Conservation (phyloP, 768 basidiomycete species). For the Gymnopilus junonius region DNA sequence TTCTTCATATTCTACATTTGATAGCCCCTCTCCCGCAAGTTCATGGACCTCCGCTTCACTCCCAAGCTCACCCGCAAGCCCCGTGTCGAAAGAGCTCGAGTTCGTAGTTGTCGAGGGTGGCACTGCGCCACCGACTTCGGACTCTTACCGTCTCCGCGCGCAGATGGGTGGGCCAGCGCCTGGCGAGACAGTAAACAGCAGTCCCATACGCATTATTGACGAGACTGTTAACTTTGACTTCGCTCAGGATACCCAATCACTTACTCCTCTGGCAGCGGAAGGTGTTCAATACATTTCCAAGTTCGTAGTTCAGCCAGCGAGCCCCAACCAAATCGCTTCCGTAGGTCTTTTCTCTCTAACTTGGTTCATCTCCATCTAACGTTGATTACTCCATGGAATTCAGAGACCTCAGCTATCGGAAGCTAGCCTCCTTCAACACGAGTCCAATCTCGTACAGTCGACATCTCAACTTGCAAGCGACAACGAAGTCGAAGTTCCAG, state of each 20-base stretch:
- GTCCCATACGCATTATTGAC: neutral
- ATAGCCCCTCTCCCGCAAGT: neutral
- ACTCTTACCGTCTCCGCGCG: neutral
- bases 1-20: no score
- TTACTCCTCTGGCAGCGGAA: no score
- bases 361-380: neutral
- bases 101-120: neutral
- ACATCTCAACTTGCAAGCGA: neutral
- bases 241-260: no score
- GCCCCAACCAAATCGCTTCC: no score
- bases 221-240: no score
- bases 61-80: neutral
- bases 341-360: neutral
- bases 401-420: neutral
- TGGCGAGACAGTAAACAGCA: neutral
- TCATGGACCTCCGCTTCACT: neutral
- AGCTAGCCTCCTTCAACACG: neutral
- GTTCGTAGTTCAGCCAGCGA: no score
- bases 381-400: neutral
- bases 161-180: neutral
- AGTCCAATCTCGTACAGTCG: neutral
- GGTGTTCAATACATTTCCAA: no score
- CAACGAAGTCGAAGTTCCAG: neutral
- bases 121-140: neutral
- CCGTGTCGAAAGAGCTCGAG: neutral